Conservation (phyloP, 2,329 filamentous ascomycete genomes). For the Hyphodiscus sp. region DNA sequence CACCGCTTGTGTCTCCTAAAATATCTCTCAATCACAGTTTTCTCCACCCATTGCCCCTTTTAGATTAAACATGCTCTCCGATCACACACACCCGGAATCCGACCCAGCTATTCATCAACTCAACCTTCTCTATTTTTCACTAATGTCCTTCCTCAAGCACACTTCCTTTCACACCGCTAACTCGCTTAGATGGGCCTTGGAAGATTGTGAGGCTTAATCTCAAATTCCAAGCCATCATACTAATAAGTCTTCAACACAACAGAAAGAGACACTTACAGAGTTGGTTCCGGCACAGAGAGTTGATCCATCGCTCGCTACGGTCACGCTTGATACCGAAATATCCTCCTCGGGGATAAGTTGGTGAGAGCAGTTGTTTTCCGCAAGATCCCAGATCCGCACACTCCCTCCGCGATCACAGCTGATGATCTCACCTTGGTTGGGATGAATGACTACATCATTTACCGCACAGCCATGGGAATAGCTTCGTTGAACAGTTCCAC, state of each 20-base stretch:
- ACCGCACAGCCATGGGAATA: constrained; percentile 85
- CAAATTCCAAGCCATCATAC: background rate
- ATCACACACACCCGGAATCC: too few relatives aligned
- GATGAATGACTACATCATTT: constrained; percentile 99
- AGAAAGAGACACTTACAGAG: constrained; percentile 47
- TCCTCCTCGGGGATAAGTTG: constrained; percentile 96
- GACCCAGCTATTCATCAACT: too few relatives aligned
- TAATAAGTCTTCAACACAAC: background rate
- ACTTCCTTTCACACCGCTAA: too few relatives aligned
- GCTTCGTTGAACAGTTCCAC: constrained; percentile 67
- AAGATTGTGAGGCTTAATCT: too few relatives aligned
- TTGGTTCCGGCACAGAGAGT: constrained; percentile 93
- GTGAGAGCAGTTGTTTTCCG: constrained; percentile 94
- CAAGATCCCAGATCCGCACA: constrained; percentile 92
- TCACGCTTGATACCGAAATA: constrained; percentile 87
- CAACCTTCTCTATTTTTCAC: too few relatives aligned
- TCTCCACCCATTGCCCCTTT: too few relatives aligned
- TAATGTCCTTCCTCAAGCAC: too few relatives aligned
- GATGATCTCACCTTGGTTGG: constrained; percentile 96
- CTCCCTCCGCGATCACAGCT: constrained; percentile 91
- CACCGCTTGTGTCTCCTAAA: too few relatives aligned
- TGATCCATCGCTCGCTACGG: constrained; percentile 88
- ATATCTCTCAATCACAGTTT: too few relatives aligned
- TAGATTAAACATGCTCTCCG: too few relatives aligned
- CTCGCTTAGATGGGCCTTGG: too few relatives aligned